These are phyloP conservation scores for Backusella circina DNA, from an alignment of 192 early-diverging fungal genomes.

Conservation along the genomic window DNA sequence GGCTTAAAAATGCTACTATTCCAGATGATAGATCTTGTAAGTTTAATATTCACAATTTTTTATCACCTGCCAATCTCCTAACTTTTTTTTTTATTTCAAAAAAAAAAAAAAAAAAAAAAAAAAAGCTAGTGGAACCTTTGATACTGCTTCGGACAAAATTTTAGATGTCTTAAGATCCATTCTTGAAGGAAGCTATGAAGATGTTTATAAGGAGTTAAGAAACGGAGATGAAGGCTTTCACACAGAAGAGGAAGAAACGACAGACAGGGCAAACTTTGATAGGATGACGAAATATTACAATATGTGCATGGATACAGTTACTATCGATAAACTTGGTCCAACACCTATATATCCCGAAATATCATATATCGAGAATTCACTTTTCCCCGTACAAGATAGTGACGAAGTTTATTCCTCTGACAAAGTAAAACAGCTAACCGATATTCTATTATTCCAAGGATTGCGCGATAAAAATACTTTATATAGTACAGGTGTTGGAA, in stretches of 20 bases:
- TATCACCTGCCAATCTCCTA: neutral
- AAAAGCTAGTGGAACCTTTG: conserved; percentile 21
- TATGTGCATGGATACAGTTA: conserved; percentile 48
- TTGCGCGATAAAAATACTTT: conserved; percentile 19
- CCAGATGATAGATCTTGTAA: conserved; percentile 55
- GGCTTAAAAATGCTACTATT: conserved; percentile 47
- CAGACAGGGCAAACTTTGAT: conserved; percentile 48
- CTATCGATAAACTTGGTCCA: conserved; percentile 34
- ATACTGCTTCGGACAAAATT: conserved; percentile 13
- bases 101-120: no score
- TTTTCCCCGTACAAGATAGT: neutral
- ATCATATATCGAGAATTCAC: conserved; percentile 27
- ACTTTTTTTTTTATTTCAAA: no score
- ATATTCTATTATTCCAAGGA: neutral
- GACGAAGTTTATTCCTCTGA: neutral
- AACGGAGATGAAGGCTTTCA: conserved; percentile 13
- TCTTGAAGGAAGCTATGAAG: conserved; percentile 44
- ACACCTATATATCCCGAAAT: conserved; percentile 39
- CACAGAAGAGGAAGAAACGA: conserved; percentile 24
- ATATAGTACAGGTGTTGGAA: conserved; percentile 42
- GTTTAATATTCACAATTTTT: neutral
- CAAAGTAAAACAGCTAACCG: neutral
- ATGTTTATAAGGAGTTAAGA: conserved; percentile 1
- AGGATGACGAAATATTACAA: conserved; percentile 54
- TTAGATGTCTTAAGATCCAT: conserved; percentile 42